phyloP scores from a whole-genome alignment of 2,329 filamentous ascomycete species.

The Microcyclospora pomicola region DNA sequence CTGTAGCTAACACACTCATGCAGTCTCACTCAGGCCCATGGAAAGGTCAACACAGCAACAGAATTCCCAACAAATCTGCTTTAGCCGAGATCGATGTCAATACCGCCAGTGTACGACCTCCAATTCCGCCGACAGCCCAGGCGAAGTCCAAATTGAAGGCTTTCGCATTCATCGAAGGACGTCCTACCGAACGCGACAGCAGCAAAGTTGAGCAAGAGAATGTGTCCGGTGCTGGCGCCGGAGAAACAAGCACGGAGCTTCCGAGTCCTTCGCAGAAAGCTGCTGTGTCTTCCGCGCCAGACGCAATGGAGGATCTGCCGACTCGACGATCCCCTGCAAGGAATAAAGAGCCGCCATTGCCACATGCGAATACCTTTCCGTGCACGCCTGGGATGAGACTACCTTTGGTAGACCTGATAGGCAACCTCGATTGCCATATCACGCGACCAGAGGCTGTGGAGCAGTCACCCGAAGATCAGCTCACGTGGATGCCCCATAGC shows the following conservation, averaged over 20 bases:
- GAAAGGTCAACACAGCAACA: conserved; percentile 8
- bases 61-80: conserved; percentile 2
- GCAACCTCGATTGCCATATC: conserved; percentile 44
- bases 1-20: neutral
- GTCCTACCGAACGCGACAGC: conserved; percentile 10
- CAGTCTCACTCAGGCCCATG: conserved; percentile 15
- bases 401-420: conserved; percentile 46
- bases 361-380: conserved; percentile 29
- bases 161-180: conserved; percentile 37
- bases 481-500: conserved; percentile 43
- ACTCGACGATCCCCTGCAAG: too few species aligned
- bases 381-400: conserved; percentile 46
- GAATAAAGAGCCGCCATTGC: conserved; percentile 11
- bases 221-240: conserved; percentile 1
- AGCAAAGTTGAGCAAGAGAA: conserved; percentile 31
- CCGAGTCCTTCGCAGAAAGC: too few species aligned
- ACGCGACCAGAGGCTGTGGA: conserved; percentile 31
- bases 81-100: conserved; percentile 13
- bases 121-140: conserved; percentile 37
- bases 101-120: conserved; percentile 22
- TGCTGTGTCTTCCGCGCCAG: neutral
- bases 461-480: conserved; percentile 45
- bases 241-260: neutral
- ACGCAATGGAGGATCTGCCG: conserved; percentile 1
- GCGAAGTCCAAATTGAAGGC: conserved; percentile 42